Percentiles rank a stretch among this genome's conserved stretches.
These are phyloP conservation scores for Xylariaceae sp. DNA, from an alignment of 2,329 filamentous ascomycete genomes.

Conservation along the genomic window DNA sequence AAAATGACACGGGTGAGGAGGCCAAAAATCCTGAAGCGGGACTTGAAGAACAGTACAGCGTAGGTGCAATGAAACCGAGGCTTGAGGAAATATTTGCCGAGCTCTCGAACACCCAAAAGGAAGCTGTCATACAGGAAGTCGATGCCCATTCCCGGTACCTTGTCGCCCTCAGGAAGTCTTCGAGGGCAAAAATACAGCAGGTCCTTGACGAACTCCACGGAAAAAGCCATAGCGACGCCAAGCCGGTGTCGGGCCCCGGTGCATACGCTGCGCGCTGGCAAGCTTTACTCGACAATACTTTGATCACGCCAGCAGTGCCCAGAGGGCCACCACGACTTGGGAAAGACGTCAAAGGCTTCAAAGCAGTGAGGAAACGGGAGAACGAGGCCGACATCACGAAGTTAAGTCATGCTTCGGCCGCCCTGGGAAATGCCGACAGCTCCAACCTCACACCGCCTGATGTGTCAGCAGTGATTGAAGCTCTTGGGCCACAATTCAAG, in stretches of 20 bases:
- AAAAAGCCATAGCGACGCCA: conserved; percentile 2
- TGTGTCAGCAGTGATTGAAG: conserved; percentile 29
- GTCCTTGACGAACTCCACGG: conserved; percentile 42
- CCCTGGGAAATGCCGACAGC: conserved; percentile 29
- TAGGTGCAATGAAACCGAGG: conserved; percentile 37
- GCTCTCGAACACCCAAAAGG: conserved; percentile 43
- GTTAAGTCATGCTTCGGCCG: conserved; percentile 20
- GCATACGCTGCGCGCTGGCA: conserved; percentile 71
- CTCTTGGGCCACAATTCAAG: conserved; percentile 21
- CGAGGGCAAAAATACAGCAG: conserved; percentile 47
- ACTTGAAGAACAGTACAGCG: conserved; percentile 21
- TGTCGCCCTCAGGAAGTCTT: conserved; percentile 46
- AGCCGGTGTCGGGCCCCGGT: conserved; percentile 56
- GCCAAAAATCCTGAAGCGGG: neutral
- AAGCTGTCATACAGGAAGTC: conserved; percentile 44
- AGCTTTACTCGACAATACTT: conserved; percentile 61
- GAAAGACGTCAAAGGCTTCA: conserved; percentile 43
- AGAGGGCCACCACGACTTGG: conserved; percentile 49
- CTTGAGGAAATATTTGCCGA: conserved; percentile 34
- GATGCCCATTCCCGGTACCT: conserved; percentile 60
- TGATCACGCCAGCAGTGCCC: conserved; percentile 56
- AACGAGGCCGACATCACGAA: conserved; percentile 25
- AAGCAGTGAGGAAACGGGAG: conserved; percentile 40
- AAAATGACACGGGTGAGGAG: neutral
- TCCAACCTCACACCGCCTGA: conserved; percentile 34